A percentile compares a stretch with the other conserved stretches of the same genome.
Conservation (phyloP, 2,329 filamentous ascomycete species). For the Huntiella abstrusa region DNA sequence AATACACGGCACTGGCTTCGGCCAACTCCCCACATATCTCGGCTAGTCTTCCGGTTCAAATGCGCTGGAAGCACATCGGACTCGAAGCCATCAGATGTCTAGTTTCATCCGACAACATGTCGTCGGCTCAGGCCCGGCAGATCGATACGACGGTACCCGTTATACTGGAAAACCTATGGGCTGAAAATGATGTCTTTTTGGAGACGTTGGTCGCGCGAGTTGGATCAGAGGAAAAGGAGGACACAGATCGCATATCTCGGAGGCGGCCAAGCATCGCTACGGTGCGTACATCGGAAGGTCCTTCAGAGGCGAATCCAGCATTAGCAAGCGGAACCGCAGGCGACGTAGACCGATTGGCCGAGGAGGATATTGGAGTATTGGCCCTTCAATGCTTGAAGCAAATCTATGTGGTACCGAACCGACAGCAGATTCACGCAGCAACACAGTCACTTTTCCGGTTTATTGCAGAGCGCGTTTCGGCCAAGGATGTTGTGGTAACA, state of each 20-base stretch:
- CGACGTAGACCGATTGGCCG: conserved; percentile 75
- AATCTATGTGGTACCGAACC: conserved; percentile 67
- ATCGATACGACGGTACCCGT: conserved; percentile 64
- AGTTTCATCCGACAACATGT: conserved; percentile 60
- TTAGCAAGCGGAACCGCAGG: conserved; percentile 64
- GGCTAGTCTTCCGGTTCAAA: conserved; percentile 51
- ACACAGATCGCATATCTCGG: conserved; percentile 41
- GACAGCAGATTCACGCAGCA: conserved; percentile 61
- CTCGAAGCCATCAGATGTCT: conserved; percentile 65
- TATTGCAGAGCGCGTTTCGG: conserved; percentile 39
- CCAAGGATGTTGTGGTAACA: conserved; percentile 34
- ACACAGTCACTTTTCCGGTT: conserved; percentile 59
- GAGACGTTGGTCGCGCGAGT: conserved; percentile 48
- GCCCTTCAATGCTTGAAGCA: conserved; percentile 74
- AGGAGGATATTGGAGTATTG: conserved; percentile 70
- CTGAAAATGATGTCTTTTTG: conserved; percentile 51
- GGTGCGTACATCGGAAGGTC: conserved; percentile 49
- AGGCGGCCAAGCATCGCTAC: conserved; percentile 66
- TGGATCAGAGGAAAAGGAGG: conserved; percentile 47
- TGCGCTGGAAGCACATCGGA: conserved; percentile 59
- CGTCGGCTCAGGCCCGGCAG: conserved; percentile 56
- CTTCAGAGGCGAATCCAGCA: conserved; percentile 43
- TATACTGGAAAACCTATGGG: conserved; percentile 72
- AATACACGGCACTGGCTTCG: conserved; percentile 65
- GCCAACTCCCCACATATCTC: conserved; percentile 35